phyloP scores from a whole-genome alignment of 148 eudicot genomes.

The Vaccinium macrocarpon region DNA sequence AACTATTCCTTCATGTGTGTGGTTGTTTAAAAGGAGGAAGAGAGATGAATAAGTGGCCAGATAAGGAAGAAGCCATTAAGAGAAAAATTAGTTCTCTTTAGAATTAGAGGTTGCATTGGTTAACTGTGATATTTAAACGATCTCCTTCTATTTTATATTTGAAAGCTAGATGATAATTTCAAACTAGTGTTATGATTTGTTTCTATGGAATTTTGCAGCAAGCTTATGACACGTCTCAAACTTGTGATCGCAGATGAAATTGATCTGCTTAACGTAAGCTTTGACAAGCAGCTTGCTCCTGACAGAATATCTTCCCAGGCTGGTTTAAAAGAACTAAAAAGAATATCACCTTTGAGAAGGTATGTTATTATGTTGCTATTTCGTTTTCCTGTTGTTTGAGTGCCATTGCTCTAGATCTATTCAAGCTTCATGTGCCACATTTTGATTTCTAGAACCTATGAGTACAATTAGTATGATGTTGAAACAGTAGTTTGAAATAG shows the following conservation, averaged over 20 bases:
- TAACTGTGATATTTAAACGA: not conserved
- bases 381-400: not conserved
- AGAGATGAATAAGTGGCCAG: not conserved
- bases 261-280: constrained; percentile 94
- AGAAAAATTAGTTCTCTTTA: not conserved
- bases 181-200: not conserved
- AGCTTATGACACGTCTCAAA: not conserved
- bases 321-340: constrained; percentile 70
- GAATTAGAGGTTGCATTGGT: not conserved
- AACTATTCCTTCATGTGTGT: not conserved
- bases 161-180: not conserved
- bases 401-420: not conserved
- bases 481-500: not conserved
- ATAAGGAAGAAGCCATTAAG: not conserved
- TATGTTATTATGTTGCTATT: constrained; percentile 21
- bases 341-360: constrained; percentile 76
- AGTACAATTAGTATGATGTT: not conserved
- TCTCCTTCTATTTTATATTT: not conserved
- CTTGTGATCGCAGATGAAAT: constrained; percentile 61
- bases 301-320: constrained; percentile 87
- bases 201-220: not conserved
- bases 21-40: not conserved
- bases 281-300: constrained; percentile 82
- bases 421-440: not conserved
- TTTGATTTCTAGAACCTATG: not conserved